Evolutionary conservation across 768 basidiomycete species (phyloP).

Genomic region (Lactarius quietus): DNA sequence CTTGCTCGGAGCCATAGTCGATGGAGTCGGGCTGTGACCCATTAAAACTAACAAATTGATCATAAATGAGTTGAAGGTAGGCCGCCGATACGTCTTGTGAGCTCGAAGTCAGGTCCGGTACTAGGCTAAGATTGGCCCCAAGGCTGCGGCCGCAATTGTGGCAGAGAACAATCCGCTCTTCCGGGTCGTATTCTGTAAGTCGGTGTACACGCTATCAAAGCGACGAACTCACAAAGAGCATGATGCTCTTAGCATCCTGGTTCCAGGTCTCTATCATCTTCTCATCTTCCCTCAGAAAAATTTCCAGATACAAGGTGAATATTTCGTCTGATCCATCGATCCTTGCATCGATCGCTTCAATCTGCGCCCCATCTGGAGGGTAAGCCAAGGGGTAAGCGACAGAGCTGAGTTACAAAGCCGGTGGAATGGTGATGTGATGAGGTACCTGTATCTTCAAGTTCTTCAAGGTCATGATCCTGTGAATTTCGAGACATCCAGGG

Average conservation of each 20-base stretch:
- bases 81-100: background rate
- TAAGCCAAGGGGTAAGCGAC: too few species aligned
- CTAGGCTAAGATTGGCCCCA: conserved; percentile 8
- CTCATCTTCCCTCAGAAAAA: background rate
- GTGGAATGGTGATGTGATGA: too few species aligned
- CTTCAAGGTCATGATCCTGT: too few species aligned
- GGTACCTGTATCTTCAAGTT: too few species aligned
- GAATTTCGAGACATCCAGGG: too few species aligned
- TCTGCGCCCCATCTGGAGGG: too few species aligned
- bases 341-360: too few species aligned
- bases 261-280: background rate
- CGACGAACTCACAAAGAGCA: background rate
- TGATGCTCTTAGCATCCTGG: background rate
- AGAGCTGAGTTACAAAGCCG: too few species aligned
- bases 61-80: conserved; percentile 7
- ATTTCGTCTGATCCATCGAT: background rate
- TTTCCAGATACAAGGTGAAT: background rate
- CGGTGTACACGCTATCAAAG: background rate
- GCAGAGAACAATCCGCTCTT: conserved; percentile 23
- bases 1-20: too few species aligned
- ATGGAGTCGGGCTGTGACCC: too few species aligned
- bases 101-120: background rate
- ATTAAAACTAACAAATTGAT: too few species aligned
- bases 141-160: conserved; percentile 15
- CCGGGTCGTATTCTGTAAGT: background rate